Percentiles rank a stretch among this genome's conserved stretches.
These are phyloP conservation scores for Candida golubevii DNA, from an alignment of 805 yeast species.

Conservation along the genomic window DNA sequence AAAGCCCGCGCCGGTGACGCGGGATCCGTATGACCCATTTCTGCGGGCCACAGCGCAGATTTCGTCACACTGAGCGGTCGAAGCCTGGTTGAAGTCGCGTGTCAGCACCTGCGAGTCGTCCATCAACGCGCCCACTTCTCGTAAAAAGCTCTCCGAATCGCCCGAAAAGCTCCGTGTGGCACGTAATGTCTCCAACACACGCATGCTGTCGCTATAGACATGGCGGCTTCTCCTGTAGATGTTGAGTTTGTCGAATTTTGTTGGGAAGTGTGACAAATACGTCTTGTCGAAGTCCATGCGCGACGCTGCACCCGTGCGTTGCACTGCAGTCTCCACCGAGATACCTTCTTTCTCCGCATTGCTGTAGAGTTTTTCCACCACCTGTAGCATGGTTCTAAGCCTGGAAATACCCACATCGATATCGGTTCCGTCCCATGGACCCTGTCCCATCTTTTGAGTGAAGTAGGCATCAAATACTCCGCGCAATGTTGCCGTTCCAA, in stretches of 20 bases:
- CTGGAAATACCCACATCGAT: constrained; percentile 39
- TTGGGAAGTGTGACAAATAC: constrained; percentile 51
- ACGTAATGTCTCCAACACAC: constrained; percentile 50
- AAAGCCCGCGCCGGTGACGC: constrained; percentile 80
- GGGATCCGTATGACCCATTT: constrained; percentile 60
- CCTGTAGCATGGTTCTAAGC: constrained; percentile 36
- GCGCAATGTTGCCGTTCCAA: constrained; percentile 55
- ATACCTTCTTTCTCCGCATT: constrained; percentile 36
- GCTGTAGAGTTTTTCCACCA: constrained; percentile 41
- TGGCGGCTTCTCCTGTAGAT: constrained; percentile 57
- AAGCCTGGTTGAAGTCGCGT: constrained; percentile 46
- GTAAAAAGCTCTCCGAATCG: constrained; percentile 33
- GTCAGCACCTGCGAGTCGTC: constrained; percentile 56
- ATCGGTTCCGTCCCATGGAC: constrained; percentile 44
- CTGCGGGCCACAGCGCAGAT: constrained; percentile 50
- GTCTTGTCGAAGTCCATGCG: constrained; percentile 26
- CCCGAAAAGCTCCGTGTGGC: constrained; percentile 27
- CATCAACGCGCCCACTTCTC: constrained; percentile 51
- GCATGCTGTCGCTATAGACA: constrained; percentile 56
- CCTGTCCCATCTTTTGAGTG: constrained; percentile 25
- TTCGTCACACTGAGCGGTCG: constrained; percentile 47
- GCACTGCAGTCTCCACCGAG: constrained; percentile 46
- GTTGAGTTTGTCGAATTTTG: constrained; percentile 51
- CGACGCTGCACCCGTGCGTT: constrained; percentile 39
- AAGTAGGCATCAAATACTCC: constrained; percentile 57